phyloP scores from a whole-genome alignment of 2,329 filamentous ascomycete genomes.

The Colletotrichum spinosum region DNA sequence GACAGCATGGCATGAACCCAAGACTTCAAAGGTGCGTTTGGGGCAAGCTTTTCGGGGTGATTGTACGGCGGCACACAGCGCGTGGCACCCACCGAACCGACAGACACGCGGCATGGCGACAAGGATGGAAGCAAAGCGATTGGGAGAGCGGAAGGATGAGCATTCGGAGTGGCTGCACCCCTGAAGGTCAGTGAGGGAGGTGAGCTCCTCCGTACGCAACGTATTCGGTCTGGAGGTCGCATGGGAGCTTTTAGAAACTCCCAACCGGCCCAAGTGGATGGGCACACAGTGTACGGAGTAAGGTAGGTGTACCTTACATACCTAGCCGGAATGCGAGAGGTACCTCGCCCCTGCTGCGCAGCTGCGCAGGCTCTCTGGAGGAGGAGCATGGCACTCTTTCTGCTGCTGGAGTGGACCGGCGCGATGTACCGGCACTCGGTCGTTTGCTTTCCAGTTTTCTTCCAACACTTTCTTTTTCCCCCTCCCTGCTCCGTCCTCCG shows the following conservation, averaged over 20 bases:
- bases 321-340: no score
- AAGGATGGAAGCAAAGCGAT: not conserved
- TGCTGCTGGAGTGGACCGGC: slow-evolving; percentile 24
- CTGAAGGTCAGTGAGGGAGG: slow-evolving; percentile 13
- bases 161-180: slow-evolving; percentile 17
- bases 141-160: slow-evolving; percentile 6
- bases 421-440: slow-evolving; percentile 13
- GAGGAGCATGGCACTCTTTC: slow-evolving; percentile 6
- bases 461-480: slow-evolving; percentile 2
- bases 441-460: not conserved
- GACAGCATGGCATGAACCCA: slow-evolving; percentile 26
- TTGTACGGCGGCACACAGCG: not conserved
- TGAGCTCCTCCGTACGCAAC: not conserved
- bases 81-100: not conserved
- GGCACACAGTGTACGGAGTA: slow-evolving; percentile 25
- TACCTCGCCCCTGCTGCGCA: not conserved
- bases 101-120: slow-evolving; percentile 27
- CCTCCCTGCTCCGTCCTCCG: slow-evolving; percentile 2
- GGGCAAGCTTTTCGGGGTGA: slow-evolving; percentile 21
- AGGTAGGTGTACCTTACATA: no score
- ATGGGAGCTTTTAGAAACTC: slow-evolving; percentile 8
- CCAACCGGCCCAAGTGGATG: slow-evolving; percentile 12
- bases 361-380: slow-evolving; percentile 27
- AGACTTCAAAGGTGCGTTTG: slow-evolving; percentile 14
- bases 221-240: slow-evolving; percentile 9